Base-by-base conservation (phyloP, 108 stramenopile species). In the Cylindrotheca closterium region DNA sequence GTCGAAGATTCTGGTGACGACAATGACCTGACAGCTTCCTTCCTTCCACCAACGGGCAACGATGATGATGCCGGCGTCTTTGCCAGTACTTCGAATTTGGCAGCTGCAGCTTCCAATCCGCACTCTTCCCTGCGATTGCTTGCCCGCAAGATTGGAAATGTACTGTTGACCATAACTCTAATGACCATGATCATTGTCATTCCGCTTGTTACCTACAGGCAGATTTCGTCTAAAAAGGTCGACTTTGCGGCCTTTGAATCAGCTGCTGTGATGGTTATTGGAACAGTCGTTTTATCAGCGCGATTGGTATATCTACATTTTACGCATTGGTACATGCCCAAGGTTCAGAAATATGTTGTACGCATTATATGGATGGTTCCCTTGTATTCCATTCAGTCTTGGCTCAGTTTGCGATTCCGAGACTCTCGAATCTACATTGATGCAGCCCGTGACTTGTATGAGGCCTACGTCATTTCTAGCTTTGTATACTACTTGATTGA, bases 291-390 rank as follows among this genome's bases (percentile, higher is more conserved):
- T 21, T 45, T 96, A 2, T 83, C 84, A n/a, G 42, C 76, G 2
- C 63, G 84, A 19, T 73, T 86, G 25, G 89, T 96, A 18, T 79
- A 91, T 55, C 64, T 81, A 23, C 95, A 96, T 60, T 68, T 96
- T 25, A 88, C 81, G 21, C 86, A 96, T 55, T 96, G 91, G 81
- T 89, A 92, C 72, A 91, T 88, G 82, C 94, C 94, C 7, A 76
- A 81, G 58, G 85, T 93, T 18, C 94, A 96, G 78, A 85, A 84
- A 33, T 96, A 93, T 62, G 94, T 96, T 30, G 85, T 93, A 7
- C 80, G 94, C 2, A 96, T 96, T 47, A 27, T 96, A 0, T 93
- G 89, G 86, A 96, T 96, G 90, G 94, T 96, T 1, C 97, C 97
- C 5, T 69, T 98, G 3, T 98, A 98, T 67, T 65, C 86, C 26